Evolutionary conservation across 1,284 basidiomycete genomes (phyloP).

Genomic region (Tranzscheliella williamsii): DNA sequence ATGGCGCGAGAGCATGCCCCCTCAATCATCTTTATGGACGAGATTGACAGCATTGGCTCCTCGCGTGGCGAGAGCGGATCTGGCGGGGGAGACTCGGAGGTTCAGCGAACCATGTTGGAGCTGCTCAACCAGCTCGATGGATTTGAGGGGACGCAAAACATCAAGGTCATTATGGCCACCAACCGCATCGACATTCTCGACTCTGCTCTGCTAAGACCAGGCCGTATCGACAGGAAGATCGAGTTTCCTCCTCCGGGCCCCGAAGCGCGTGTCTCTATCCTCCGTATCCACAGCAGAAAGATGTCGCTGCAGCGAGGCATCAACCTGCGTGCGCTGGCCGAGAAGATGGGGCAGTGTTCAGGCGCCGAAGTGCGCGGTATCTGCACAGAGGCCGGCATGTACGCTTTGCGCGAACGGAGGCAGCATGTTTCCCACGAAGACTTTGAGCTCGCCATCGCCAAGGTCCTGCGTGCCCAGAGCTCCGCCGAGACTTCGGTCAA

Average conservation of each 20-base stretch:
- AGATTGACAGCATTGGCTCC: slow-evolving; percentile 96
- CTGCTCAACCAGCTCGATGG: slow-evolving; percentile 95
- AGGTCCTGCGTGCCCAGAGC: slow-evolving; percentile 67
- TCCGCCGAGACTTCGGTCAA: slow-evolving; percentile 59
- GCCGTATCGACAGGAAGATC: slow-evolving; percentile 97
- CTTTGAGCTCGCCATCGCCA: slow-evolving; percentile 96
- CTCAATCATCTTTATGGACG: slow-evolving; percentile 99
- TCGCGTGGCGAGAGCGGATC: slow-evolving; percentile 82
- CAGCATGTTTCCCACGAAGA: slow-evolving; percentile 97
- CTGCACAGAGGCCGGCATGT: slow-evolving; percentile 98
- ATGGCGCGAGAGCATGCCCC: slow-evolving; percentile 98
- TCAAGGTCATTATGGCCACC: slow-evolving; percentile 98
- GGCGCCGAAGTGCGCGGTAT: slow-evolving; percentile 98
- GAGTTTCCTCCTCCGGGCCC: slow-evolving; percentile 98
- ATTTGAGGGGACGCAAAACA: slow-evolving; percentile 96
- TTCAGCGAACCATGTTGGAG: slow-evolving; percentile 97
- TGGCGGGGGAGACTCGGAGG: slow-evolving; percentile 84
- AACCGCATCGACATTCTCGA: slow-evolving; percentile 98
- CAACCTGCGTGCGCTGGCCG: slow-evolving; percentile 88
- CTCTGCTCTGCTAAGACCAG: slow-evolving; percentile 88
- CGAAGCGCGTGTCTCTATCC: slow-evolving; percentile 92
- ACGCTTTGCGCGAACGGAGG: slow-evolving; percentile 88
- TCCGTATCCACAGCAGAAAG: slow-evolving; percentile 96
- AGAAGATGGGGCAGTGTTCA: slow-evolving; percentile 99
- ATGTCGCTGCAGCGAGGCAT: slow-evolving; percentile 98